phyloP scores from a whole-genome alignment of 441 rosid species.

The Arabidopsis hybrid region DNA sequence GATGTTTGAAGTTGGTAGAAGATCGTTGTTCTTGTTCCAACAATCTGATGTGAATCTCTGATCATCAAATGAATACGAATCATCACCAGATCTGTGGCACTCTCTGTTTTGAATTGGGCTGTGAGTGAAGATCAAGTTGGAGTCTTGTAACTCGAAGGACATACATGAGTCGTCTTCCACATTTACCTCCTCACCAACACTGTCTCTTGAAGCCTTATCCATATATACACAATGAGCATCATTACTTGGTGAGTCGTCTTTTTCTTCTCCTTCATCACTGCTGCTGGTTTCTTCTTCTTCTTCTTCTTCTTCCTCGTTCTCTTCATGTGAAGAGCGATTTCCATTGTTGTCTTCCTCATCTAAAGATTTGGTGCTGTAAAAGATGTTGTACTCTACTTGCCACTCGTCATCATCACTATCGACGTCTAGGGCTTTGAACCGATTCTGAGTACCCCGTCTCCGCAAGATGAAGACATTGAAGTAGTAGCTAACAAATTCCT shows the following conservation, averaged over 20 bases:
- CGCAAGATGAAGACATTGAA: conserved; percentile 64
- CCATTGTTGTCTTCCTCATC: conserved; percentile 47
- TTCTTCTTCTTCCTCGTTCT: conserved; percentile 36
- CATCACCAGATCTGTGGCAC: conserved; percentile 40
- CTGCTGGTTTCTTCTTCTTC: conserved; percentile 1
- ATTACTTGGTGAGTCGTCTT: conserved; percentile 30
- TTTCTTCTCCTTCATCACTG: too few relatives aligned
- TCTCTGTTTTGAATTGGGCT: conserved; percentile 43
- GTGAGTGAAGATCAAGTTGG: conserved; percentile 42
- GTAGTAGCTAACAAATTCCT: conserved; percentile 65
- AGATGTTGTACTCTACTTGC: conserved; percentile 44
- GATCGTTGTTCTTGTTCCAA: conserved; percentile 63
- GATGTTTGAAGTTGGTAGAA: conserved; percentile 61
- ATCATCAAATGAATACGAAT: conserved; percentile 56
- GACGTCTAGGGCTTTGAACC: conserved; percentile 51
- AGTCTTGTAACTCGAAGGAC: conserved; percentile 63
- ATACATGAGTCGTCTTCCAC: conserved; percentile 66
- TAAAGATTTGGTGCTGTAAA: conserved; percentile 29
- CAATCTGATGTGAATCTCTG: conserved; percentile 43
- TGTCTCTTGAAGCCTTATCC: conserved; percentile 42
- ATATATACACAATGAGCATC: conserved; percentile 39
- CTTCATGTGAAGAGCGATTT: conserved; percentile 32
- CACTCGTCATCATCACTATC: conserved; percentile 81
- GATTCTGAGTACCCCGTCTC: conserved; percentile 61
- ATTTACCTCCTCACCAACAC: conserved; percentile 32